Evolutionary conservation across 2,329 filamentous ascomycete species (phyloP), one percentile per base, ranked within the genome.

Genomic region (Penicillium sumatraense): DNA sequence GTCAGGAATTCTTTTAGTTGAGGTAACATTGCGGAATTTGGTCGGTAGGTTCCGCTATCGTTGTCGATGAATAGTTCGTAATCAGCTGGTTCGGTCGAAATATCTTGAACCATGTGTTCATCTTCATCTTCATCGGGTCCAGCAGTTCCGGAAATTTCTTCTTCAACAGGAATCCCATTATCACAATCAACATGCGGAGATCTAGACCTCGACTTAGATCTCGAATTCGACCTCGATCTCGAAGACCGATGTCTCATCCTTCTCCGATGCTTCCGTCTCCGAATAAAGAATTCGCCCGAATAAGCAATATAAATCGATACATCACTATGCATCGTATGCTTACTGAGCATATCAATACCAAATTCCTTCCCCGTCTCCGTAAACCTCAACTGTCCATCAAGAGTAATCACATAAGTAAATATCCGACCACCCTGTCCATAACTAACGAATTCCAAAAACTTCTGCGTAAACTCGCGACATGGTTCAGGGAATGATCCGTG

Each of bases 321-420:
- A 72, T 97, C 88, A 61, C 90, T 93, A 77, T 98, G 93, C 91
- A 98, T 96, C 36, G 91, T 96, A 74, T 98, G 93, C 72, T 98
- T 98, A 73, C 88, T 92, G 66, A 98, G 77, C 72, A 97, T 80
- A 75, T 97, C 93, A 66, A 98, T 91, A 49, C 93, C 91, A 56
- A 97, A 97, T 67, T 97, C 93, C 66, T 95, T 95, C 26, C 93
- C 93, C 0, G 93, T 98, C 74, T 97, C 93, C 1, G 93, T 97
- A 75, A 97, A 97, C 42, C 92, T 88, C 69, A 96, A 84, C 50
- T 93, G 81, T 5, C 89, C 89, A 68, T 98, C 93, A 6, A 97
- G 82, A 0, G 91, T 96, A 20, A 98, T 79, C 23, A 97, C 88
- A 65, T 97, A 98, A 20, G 93, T 98, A 69, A 95, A 97, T 53